Conservation (phyloP, 1,139 yeast genomes). For the Sugiyamaella xylanicola region DNA sequence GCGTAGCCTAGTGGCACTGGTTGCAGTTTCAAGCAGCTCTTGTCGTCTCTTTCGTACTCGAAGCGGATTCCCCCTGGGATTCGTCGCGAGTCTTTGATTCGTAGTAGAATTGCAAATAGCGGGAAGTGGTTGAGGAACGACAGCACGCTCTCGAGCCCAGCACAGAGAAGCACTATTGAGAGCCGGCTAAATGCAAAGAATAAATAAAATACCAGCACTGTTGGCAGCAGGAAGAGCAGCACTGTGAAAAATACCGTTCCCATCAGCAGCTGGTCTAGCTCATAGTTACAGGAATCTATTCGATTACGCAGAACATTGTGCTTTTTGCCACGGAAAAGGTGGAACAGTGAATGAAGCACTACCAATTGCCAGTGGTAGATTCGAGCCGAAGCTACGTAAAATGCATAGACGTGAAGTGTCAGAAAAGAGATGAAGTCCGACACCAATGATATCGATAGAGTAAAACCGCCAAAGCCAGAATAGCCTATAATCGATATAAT, state of each 20-base stretch:
- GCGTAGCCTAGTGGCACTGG: slow-evolving; percentile 50
- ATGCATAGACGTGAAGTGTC: slow-evolving; percentile 73
- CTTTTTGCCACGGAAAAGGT: slow-evolving; percentile 87
- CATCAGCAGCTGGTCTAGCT: slow-evolving; percentile 79
- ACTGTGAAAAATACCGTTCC: slow-evolving; percentile 89
- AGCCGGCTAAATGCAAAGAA: slow-evolving; percentile 68
- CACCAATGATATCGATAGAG: slow-evolving; percentile 65
- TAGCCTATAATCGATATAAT: slow-evolving; percentile 46
- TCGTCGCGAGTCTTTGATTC: slow-evolving; percentile 78
- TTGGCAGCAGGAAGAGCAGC: slow-evolving; percentile 76
- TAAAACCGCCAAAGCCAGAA: slow-evolving; percentile 57
- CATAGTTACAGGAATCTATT: slow-evolving; percentile 81
- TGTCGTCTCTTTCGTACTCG: slow-evolving; percentile 28
- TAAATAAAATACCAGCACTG: slow-evolving; percentile 80
- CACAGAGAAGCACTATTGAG: slow-evolving; percentile 52
- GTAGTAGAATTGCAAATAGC: slow-evolving; percentile 72
- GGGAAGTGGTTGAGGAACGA: slow-evolving; percentile 83
- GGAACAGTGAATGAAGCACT: slow-evolving; percentile 71
- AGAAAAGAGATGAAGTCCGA: slow-evolving; percentile 66
- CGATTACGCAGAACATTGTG: slow-evolving; percentile 80
- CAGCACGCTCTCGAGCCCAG: slow-evolving; percentile 60
- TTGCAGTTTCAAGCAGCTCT: slow-evolving; percentile 38
- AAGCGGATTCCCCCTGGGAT: slow-evolving; percentile 86
- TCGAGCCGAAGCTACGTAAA: slow-evolving; percentile 77
- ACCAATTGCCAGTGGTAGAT: slow-evolving; percentile 75